Evolutionary conservation across 176 grass and related monocot species (phyloP), one percentile per base, ranked within the genome.

Genomic region (Tillandsia fasciculata): DNA sequence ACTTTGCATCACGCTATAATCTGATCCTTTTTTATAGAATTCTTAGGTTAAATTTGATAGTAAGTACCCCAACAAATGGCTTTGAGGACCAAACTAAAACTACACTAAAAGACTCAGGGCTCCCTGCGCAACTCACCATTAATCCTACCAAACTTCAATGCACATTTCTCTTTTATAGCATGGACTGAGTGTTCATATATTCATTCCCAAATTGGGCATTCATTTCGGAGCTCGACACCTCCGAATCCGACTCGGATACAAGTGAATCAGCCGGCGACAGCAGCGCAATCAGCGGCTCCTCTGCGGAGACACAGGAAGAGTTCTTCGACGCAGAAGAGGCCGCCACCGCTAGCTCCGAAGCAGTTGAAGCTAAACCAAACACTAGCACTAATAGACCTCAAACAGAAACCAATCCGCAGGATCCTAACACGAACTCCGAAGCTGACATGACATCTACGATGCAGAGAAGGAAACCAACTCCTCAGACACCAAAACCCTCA

Each of bases 291-390:
- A 67, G 77, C 51, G 7, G 67, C 75, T 69, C 75, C 26, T 74
- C 80, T 50, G 26, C 63, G 42, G 79, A 64, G 54, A 74, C 53
- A 50, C 48, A 17, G 48, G 82, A 89, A 10, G 52, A 75, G 63
- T 84, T 88, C 54, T 84, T 74, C 12, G 86, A 88, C 33, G 71
- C 71, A 1, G 86, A 88, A 12, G 86, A 84, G 54, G 7, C 33
- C 33, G 33, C 33, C 33, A 42, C 33, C 4, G 33, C 33, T 42
- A 42, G 33, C 33, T 42, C 3, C 33, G 3, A 5, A 42, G 6
- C 33, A 42, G 33, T 42, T 8, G 33, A 42, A 42, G 5, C 33
- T 42, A 7, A 42, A 42, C 5, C 33, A 42, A 42, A 42, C 33
- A 42, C 33, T 42, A 42, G 33, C 33, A 42, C 33, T 42, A 42